Conservation (phyloP, 768 basidiomycete species). For the Agaricus sinodeliciosus region DNA sequence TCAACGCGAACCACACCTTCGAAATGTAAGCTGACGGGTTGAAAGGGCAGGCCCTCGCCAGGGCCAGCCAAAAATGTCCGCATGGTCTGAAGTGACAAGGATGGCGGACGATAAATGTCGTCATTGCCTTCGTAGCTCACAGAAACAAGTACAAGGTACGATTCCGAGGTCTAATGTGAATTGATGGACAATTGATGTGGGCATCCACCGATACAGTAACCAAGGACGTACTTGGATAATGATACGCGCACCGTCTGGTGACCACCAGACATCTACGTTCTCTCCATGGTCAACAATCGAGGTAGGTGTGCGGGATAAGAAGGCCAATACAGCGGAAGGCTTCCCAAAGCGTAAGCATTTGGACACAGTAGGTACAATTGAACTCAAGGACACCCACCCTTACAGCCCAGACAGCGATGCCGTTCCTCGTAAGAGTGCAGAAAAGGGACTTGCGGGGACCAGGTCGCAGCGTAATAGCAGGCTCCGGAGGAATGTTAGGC, state of each 20-base stretch:
- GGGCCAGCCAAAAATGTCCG: slow-evolving; percentile 71
- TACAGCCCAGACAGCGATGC: slow-evolving; percentile 77
- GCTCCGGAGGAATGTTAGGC: slow-evolving; percentile 53
- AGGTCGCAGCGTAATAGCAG: slow-evolving; percentile 49
- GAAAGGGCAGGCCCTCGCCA: slow-evolving; percentile 70
- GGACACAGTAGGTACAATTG: background rate
- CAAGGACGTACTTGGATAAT: slow-evolving; percentile 64
- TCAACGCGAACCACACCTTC: slow-evolving; percentile 81
- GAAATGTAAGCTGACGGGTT: slow-evolving; percentile 61
- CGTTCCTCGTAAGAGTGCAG: slow-evolving; percentile 62
- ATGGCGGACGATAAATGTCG: slow-evolving; percentile 46
- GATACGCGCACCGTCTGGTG: slow-evolving; percentile 73
- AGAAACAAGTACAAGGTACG: slow-evolving; percentile 70
- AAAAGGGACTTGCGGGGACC: slow-evolving; percentile 77
- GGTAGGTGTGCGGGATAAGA: slow-evolving; percentile 67
- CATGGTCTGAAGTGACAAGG: slow-evolving; percentile 48
- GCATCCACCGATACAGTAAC: background rate
- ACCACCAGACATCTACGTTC: slow-evolving; percentile 72
- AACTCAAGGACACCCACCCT: slow-evolving; percentile 33
- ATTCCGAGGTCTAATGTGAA: slow-evolving; percentile 62
- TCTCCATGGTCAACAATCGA: slow-evolving; percentile 83
- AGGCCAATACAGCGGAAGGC: slow-evolving; percentile 69
- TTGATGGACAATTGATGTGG: background rate
- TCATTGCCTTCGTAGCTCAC: slow-evolving; percentile 53
- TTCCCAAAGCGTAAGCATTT: slow-evolving; percentile 21